phyloP scores from a whole-genome alignment of 768 basidiomycete species.

The Russula lepida region DNA sequence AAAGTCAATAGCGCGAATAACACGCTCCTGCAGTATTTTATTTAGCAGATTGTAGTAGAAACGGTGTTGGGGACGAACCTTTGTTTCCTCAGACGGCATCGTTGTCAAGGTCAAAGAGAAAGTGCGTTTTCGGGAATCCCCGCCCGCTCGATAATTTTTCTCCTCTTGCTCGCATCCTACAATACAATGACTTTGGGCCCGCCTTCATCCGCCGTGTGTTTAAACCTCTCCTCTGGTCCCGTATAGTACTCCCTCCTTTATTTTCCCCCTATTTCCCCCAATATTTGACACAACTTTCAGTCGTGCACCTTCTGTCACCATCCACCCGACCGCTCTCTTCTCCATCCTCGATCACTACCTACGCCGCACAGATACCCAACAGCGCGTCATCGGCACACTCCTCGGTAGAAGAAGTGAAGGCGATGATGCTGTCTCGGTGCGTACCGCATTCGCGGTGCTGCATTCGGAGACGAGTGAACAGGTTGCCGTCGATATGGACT shows the following conservation, averaged over 20 bases:
- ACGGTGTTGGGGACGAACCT: conserved; percentile 40
- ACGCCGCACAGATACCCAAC: conserved; percentile 70
- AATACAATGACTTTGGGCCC: conserved; percentile 42
- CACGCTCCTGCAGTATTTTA: conserved; percentile 56
- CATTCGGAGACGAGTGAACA: conserved; percentile 90
- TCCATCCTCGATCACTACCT: conserved; percentile 96
- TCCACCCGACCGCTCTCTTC: conserved; percentile 90
- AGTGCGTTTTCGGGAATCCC: conserved; percentile 27
- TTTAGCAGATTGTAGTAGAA: background rate
- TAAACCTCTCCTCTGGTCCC: conserved; percentile 30
- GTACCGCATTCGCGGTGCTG: conserved; percentile 82
- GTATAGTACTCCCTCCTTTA: conserved; percentile 27
- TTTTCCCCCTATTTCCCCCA: background rate
- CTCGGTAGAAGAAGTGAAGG: conserved; percentile 67
- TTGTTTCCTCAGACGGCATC: conserved; percentile 91
- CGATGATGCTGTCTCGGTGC: conserved; percentile 54
- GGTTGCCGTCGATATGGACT: conserved; percentile 94
- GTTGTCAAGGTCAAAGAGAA: conserved; percentile 24
- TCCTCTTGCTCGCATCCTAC: background rate
- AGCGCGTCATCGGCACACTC: conserved; percentile 91
- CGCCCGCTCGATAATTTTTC: background rate
- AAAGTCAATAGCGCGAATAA: conserved; percentile 71
- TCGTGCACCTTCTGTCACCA: conserved; percentile 64
- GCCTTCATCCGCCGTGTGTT: conserved; percentile 38
- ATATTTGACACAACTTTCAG: conserved; percentile 30